Conservation (phyloP, 2,329 filamentous ascomycete genomes). For the Gliomastix tumulicola region DNA sequence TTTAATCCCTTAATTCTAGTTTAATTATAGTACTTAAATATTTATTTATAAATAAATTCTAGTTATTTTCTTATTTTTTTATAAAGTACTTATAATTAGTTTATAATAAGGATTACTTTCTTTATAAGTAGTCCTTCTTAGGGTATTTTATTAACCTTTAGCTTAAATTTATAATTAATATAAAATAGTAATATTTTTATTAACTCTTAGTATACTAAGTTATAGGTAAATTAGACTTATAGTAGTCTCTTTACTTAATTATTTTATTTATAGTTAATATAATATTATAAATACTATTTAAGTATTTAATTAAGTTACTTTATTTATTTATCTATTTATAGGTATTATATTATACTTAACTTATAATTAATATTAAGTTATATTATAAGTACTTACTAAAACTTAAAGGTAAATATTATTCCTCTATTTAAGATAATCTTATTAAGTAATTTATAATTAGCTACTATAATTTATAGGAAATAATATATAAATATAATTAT, state of each 20-base stretch:
- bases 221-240: not conserved
- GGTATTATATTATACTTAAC: too few relatives aligned
- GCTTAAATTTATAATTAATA: not conserved
- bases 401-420: too few relatives aligned
- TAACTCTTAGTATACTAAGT: too few relatives aligned
- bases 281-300: not conserved
- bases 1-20: slow-evolving; percentile 8
- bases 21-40: slow-evolving; percentile 8
- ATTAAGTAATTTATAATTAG: too few relatives aligned
- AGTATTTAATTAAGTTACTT: not conserved
- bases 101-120: slow-evolving; percentile 3
- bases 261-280: not conserved
- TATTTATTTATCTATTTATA: too few relatives aligned
- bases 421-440: too few relatives aligned
- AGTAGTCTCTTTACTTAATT: not conserved
- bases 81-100: too few relatives aligned
- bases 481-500: too few relatives aligned
- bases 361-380: slow-evolving; percentile 2
- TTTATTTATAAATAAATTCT: slow-evolving; percentile 5
- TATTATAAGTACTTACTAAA: slow-evolving; percentile 4
- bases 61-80: slow-evolving; percentile 6
- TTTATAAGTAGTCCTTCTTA: slow-evolving; percentile 1
- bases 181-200: too few relatives aligned
- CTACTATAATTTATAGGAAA: too few relatives aligned
- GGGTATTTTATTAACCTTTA: not conserved